phyloP scores from a whole-genome alignment of 495 filamentous ascomycete species.

The Lasiosphaeria ovina region DNA sequence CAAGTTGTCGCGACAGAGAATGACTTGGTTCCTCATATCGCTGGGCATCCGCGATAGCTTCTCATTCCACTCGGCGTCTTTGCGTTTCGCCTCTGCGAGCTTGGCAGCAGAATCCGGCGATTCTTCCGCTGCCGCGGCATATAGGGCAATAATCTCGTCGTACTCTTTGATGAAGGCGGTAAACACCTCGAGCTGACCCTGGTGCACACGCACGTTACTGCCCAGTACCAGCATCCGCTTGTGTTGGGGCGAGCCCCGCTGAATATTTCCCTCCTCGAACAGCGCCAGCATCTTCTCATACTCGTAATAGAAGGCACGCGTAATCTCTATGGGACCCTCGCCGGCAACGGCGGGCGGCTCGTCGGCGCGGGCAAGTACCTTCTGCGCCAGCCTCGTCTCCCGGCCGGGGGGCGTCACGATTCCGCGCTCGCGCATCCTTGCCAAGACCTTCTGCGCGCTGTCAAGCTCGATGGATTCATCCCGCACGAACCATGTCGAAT shows the following conservation, averaged over 20 bases:
- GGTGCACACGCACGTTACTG: too few species aligned
- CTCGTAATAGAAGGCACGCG: conserved; percentile 21
- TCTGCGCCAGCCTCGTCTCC: conserved; percentile 28
- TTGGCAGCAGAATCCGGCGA: not conserved
- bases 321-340: not conserved
- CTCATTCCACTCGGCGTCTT: conserved; percentile 22
- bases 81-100: conserved; percentile 3
- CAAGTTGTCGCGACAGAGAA: conserved; percentile 46
- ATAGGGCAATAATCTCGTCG: not conserved
- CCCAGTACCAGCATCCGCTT: too few species aligned
- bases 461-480: conserved; percentile 35
- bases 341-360: conserved; percentile 10
- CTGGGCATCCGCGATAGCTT: conserved; percentile 11
- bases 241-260: too few species aligned
- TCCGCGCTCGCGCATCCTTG: conserved; percentile 37
- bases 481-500: conserved; percentile 22
- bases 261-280: too few species aligned
- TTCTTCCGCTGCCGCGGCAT: not conserved
- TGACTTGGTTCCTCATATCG: conserved; percentile 21
- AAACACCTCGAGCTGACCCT: too few species aligned
- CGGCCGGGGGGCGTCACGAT: conserved; percentile 30
- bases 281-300: not conserved
- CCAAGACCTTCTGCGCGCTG: conserved; percentile 23
- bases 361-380: conserved; percentile 18
- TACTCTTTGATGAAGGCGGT: not conserved